Evolutionary conservation across 1,284 basidiomycete species (phyloP).

Genomic region (Singerocomus inundabilis): DNA sequence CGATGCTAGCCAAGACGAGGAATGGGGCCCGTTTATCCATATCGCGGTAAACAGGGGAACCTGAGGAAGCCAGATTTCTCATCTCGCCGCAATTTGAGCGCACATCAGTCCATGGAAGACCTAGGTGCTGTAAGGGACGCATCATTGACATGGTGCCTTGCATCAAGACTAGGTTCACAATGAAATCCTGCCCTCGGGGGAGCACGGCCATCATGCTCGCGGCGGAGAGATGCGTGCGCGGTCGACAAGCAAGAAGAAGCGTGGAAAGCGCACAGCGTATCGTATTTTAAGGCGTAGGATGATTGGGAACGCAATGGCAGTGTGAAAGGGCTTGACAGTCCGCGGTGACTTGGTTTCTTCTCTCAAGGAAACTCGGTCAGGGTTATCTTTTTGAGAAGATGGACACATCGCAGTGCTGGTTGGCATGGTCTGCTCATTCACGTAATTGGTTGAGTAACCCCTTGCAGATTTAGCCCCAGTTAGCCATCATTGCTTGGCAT

Average conservation of each 20-base stretch:
- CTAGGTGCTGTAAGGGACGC: constrained; percentile 9
- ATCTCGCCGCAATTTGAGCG: constrained; percentile 3
- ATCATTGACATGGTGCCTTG: constrained; percentile 15
- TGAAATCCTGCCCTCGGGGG: constrained; percentile 29
- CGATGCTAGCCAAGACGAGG: constrained; percentile 6
- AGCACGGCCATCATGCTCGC: constrained; percentile 12
- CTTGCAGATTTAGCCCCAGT: background rate
- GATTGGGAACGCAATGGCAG: background rate
- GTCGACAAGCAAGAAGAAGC: constrained; percentile 14
- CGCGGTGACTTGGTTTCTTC: constrained; percentile 21
- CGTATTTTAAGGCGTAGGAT: constrained; percentile 5
- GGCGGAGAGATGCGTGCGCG: constrained; percentile 6
- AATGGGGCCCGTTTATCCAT: constrained; percentile 13
- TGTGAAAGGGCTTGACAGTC: constrained; percentile 4
- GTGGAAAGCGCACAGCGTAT: constrained; percentile 6
- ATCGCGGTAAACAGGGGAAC: constrained; percentile 20
- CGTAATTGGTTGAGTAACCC: constrained; percentile 8
- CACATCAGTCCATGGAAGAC: constrained; percentile 18
- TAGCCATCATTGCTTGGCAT: background rate
- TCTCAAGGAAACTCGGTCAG: background rate
- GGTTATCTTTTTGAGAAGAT: constrained; percentile 21
- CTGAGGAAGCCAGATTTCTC: constrained; percentile 8
- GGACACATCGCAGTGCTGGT: background rate
- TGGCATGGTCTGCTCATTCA: constrained; percentile 8
- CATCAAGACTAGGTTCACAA: constrained; percentile 20